Evolutionary conservation across 257 asterid genomes (phyloP).

Genomic region (Scutellaria galericulata): DNA sequence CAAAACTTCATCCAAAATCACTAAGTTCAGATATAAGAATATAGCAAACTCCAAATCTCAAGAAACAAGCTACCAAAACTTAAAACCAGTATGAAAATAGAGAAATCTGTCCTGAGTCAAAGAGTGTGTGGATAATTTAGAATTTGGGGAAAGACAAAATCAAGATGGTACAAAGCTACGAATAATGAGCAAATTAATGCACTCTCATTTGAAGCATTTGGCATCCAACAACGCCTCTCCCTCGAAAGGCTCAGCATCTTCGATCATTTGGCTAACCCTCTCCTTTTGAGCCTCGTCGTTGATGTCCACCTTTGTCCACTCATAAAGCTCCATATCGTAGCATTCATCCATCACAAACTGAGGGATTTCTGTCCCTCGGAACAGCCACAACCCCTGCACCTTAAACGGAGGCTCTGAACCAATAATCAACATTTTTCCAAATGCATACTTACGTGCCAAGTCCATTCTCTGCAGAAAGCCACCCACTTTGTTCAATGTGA

Average conservation of each 20-base stretch:
- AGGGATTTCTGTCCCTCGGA: conserved; percentile 84
- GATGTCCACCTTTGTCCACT: conserved; percentile 83
- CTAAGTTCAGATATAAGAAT: conserved; percentile 4
- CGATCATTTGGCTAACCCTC: conserved; percentile 89
- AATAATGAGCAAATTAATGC: background rate
- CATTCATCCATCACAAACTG: conserved; percentile 79
- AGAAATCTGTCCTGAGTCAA: conserved; percentile 21
- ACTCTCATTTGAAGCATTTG: conserved; percentile 85
- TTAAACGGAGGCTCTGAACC: conserved; percentile 82
- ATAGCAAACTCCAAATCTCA: conserved; percentile 4
- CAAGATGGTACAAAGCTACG: conserved; percentile 26
- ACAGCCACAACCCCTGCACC: conserved; percentile 96
- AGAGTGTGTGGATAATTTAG: conserved; percentile 1
- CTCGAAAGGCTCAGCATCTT: conserved; percentile 89
- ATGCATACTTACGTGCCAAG: conserved; percentile 87
- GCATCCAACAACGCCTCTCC: conserved; percentile 88
- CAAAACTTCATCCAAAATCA: background rate
- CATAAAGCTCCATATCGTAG: conserved; percentile 91
- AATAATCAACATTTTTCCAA: conserved; percentile 90
- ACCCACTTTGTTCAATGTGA: conserved; percentile 89
- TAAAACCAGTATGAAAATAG: conserved; percentile 1
- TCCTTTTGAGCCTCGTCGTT: conserved; percentile 90
- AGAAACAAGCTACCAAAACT: conserved; percentile 34
- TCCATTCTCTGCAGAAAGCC: conserved; percentile 97
- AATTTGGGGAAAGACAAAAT: conserved; percentile 32